Evolutionary conservation across 176 grass and related monocot species (phyloP), one percentile per base, ranked within the genome.

Genomic region (Puya raimondii): DNA sequence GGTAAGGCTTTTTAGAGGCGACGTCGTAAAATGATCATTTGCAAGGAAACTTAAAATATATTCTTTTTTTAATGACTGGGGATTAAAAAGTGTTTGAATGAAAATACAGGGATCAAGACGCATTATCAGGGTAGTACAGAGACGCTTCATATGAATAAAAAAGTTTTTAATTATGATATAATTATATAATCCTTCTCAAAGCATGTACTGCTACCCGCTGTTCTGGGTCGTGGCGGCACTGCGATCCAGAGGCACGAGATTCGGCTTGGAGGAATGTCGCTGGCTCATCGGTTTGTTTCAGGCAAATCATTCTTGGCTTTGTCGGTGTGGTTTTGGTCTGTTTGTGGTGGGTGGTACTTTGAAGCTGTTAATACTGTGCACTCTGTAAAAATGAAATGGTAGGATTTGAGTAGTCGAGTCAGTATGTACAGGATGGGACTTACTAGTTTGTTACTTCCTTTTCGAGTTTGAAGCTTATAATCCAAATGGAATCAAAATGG

Each of bases 261-360:
- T 63, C 49, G 47, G 79, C 15, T 10, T 11, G 51, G 57, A 64
- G 86, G 67, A 51, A 12, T 52, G 73, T 72, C 47, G 52, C 20
- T 69, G 83, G 80, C 53, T 67, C 66, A 68, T 73, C 83, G 52
- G 79, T 67, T 91, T 81, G 72, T 85, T 82, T 78, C 84, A 83
- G 91, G 91, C 91, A 96, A 91, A 81, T 96, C 91, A 96, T 96
- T 87, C 87, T 96, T 96, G 91, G 91, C 91, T 91, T 88, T 67
- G n/a, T 10, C 9, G 21, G 16, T 18, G 17, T 20, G 21, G 56
- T 61, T 18, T 21, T 61, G 56, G 17, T 61, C 56, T 61, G 56
- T 61, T 61, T 7, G 56, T 7, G 16, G 16, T 7, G 16, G 16
- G n/a, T 18, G 2, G 10, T 20, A 22, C 56, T 61, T 61, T 21